Percentiles rank a stretch among this genome's conserved stretches.
phyloP scores from a whole-genome alignment of 768 basidiomycete species.

The Russula compacta region DNA sequence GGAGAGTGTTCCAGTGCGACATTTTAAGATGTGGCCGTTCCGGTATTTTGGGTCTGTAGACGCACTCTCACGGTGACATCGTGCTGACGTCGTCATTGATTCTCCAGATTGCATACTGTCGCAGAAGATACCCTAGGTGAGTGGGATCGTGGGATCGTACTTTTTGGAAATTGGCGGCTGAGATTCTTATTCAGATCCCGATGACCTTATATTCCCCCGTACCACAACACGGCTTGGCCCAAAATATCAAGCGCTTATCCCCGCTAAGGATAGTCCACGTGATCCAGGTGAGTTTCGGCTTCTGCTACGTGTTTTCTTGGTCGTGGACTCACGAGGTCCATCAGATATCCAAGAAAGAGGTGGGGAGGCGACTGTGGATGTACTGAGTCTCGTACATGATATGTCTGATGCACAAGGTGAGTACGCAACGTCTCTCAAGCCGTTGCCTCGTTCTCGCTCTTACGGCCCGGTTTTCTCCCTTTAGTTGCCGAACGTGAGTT shows the following conservation, averaged over 20 bases:
- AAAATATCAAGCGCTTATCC: constrained; percentile 70
- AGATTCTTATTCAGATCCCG: constrained; percentile 54
- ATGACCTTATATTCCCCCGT: constrained; percentile 94
- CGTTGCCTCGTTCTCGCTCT: constrained; percentile 10
- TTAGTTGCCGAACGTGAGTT: constrained; percentile 51
- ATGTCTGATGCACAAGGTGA: constrained; percentile 61
- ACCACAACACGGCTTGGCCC: constrained; percentile 84
- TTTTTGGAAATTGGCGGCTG: background rate
- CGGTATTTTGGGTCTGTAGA: constrained; percentile 86
- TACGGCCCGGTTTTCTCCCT: constrained; percentile 12
- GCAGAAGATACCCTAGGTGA: constrained; percentile 86
- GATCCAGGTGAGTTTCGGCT: constrained; percentile 19
- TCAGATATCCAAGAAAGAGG: constrained; percentile 47
- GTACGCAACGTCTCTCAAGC: constrained; percentile 24
- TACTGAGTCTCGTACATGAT: constrained; percentile 53
- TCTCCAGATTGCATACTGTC: constrained; percentile 69
- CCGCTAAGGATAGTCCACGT: constrained; percentile 27
- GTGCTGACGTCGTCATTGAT: constrained; percentile 15
- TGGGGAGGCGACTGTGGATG: constrained; percentile 64
- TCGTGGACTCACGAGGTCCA: background rate
- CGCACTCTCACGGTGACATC: background rate
- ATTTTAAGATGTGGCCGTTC: constrained; percentile 90
- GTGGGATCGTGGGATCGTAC: background rate
- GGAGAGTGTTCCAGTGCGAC: constrained; percentile 68
- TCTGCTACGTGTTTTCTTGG: background rate